A percentile compares a stretch with the other conserved stretches of the same genome.
Conservation (phyloP, 176 grass and related monocot genomes). For the Cocos nucifera region DNA sequence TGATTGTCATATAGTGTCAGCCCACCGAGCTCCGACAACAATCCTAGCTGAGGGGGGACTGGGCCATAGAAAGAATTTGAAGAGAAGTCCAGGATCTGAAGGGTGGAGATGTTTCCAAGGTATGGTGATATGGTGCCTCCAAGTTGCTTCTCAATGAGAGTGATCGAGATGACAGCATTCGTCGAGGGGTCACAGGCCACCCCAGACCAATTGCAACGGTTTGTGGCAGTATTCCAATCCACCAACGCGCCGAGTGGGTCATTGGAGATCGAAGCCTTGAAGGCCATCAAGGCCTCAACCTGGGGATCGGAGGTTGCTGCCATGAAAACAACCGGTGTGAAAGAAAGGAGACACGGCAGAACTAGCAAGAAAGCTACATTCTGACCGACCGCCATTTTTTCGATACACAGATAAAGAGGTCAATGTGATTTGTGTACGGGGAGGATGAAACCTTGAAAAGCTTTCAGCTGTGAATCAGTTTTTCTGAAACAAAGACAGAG, state of each 20-base stretch:
- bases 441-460: no score
- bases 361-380: background rate
- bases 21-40: conserved; percentile 24
- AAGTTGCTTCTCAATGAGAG: conserved; percentile 31
- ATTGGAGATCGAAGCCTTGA: conserved; percentile 48
- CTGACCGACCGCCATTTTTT: background rate
- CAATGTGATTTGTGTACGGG: no score
- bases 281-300: conserved; percentile 61
- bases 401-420: background rate
- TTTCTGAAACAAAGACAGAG: no score
- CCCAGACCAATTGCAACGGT: conserved; percentile 65
- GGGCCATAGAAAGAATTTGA: conserved; percentile 38
- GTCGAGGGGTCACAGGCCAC: conserved; percentile 44
- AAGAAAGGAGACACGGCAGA: background rate
- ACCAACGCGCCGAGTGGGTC: conserved; percentile 49
- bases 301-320: conserved; percentile 18
- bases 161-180: conserved; percentile 41
- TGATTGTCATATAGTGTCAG: conserved; percentile 29
- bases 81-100: conserved; percentile 57
- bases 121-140: conserved; percentile 55
- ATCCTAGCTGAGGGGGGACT: conserved; percentile 52
- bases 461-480: no score
- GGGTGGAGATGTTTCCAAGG: conserved; percentile 72
- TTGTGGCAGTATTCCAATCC: conserved; percentile 33
- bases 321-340: background rate